A percentile compares a stretch with the other conserved stretches of the same genome.
phyloP scores from a whole-genome alignment of 441 rosid species.

The Euphorbia celastroides region DNA sequence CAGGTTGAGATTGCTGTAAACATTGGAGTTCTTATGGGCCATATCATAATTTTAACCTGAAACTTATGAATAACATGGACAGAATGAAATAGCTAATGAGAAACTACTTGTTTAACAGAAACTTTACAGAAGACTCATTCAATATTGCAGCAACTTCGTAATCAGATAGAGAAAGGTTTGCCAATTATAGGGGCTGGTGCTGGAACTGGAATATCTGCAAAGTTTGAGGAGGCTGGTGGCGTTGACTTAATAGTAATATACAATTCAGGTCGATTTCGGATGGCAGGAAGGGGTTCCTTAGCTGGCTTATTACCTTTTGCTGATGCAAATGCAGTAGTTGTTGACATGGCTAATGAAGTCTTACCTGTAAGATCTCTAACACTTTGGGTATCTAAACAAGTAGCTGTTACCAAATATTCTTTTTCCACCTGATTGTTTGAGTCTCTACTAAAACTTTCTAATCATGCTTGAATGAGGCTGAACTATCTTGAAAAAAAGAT shows the following conservation, averaged over 20 bases:
- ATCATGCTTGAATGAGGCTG: neutral
- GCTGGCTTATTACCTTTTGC: conserved; percentile 92
- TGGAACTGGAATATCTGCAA: conserved; percentile 96
- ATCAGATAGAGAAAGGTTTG: conserved; percentile 58
- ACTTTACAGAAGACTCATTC: conserved; percentile 62
- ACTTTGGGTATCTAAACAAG: neutral
- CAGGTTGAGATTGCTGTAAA: conserved; percentile 39
- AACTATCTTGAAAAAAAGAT: no score
- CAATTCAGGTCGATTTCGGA: conserved; percentile 93
- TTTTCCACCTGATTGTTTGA: neutral
- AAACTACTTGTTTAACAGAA: conserved; percentile 40
- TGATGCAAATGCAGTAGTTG: conserved; percentile 89
- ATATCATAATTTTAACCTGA: neutral
- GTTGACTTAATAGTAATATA: conserved; percentile 82
- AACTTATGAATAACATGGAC: neutral
- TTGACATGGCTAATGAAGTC: conserved; percentile 97
- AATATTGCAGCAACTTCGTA: conserved; percentile 59
- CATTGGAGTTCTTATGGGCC: neutral
- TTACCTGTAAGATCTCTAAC: conserved; percentile 59
- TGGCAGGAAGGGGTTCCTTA: conserved; percentile 99
- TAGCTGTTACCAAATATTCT: neutral
- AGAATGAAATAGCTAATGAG: conserved; percentile 17
- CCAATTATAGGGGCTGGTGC: conserved; percentile 98
- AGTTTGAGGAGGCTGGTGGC: conserved; percentile 98
- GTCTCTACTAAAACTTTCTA: no score